Percentiles rank a stretch among this genome's conserved stretches.
These are phyloP conservation scores for Colletotrichum noveboracense DNA, from an alignment of 2,329 filamentous ascomycete genomes.

Conservation along the genomic window DNA sequence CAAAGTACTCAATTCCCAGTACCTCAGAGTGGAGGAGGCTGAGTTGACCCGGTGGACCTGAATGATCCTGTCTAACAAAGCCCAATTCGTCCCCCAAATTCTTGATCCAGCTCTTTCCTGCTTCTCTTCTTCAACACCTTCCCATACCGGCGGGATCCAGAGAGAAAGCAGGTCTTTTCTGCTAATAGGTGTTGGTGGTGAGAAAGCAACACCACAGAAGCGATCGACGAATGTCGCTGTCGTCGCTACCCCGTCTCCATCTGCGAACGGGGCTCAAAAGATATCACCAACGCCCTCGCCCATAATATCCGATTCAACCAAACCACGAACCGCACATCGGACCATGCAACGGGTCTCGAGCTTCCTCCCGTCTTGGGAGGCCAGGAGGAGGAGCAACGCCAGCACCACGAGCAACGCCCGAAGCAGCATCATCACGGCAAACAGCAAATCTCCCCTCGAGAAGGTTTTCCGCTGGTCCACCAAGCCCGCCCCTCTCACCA, in stretches of 20 bases:
- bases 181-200: slow-evolving; percentile 3
- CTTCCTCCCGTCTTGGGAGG: slow-evolving; percentile 51
- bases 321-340: slow-evolving; percentile 18
- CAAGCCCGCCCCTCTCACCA: slow-evolving; percentile 58
- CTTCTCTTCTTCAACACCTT: not conserved
- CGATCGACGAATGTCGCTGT: slow-evolving; percentile 18
- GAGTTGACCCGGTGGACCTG: slow-evolving; percentile 18
- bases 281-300: not conserved
- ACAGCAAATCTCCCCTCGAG: slow-evolving; percentile 33
- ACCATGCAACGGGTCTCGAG: slow-evolving; percentile 49
- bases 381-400: slow-evolving; percentile 39
- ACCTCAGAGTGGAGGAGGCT: slow-evolving; percentile 20
- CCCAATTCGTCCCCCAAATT: slow-evolving; percentile 17
- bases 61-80: slow-evolving; percentile 20
- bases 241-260: slow-evolving; percentile 8
- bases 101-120: not conserved
- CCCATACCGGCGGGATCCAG: slow-evolving; percentile 6
- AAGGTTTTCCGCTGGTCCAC: slow-evolving; percentile 50
- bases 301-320: not conserved
- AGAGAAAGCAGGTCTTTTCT: not conserved
- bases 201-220: slow-evolving; percentile 2
- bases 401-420: slow-evolving; percentile 1
- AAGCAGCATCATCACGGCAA: slow-evolving; percentile 24
- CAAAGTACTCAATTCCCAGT: not conserved
- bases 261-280: slow-evolving; percentile 7